phyloP scores from a whole-genome alignment of 768 basidiomycete genomes.

The Collybiopsis luxurians region DNA sequence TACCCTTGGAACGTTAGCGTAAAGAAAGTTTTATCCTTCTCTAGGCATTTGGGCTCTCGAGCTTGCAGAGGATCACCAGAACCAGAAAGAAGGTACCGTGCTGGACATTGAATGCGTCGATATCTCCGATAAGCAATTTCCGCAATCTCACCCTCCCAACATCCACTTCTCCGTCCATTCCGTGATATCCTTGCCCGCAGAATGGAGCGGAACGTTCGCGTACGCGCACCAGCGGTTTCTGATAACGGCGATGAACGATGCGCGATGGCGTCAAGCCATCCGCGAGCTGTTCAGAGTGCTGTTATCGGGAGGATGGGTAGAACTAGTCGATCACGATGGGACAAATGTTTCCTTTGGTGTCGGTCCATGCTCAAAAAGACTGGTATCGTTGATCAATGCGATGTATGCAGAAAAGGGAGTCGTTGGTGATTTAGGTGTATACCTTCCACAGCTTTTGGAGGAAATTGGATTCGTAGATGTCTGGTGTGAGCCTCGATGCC shows the following conservation, averaged over 20 bases:
- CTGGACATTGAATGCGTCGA: slow-evolving; percentile 1
- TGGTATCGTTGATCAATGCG: background rate
- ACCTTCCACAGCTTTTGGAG: background rate
- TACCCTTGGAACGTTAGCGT: background rate
- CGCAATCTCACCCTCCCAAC: background rate
- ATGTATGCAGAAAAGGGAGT: background rate
- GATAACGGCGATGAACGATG: background rate
- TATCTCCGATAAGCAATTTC: slow-evolving; percentile 1
- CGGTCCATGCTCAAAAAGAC: background rate
- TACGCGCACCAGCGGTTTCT: background rate
- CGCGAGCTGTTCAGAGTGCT: background rate
- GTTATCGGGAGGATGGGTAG: background rate
- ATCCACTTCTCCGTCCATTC: background rate
- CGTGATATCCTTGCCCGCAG: background rate
- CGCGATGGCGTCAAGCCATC: background rate
- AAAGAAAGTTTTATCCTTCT: too few relatives aligned
- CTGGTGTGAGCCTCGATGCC: background rate
- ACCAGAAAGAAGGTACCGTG: background rate
- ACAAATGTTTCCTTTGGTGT: background rate
- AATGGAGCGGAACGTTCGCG: background rate
- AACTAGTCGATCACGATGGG: background rate
- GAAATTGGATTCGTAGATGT: background rate
- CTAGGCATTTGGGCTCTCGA: background rate
- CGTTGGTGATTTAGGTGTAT: background rate
- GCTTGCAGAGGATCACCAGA: background rate